Percentiles rank a stretch among this genome's conserved stretches.
These are phyloP conservation scores for Arthrobotrys sinensis DNA, from an alignment of 2,329 filamentous ascomycete species.

Conservation along the genomic window DNA sequence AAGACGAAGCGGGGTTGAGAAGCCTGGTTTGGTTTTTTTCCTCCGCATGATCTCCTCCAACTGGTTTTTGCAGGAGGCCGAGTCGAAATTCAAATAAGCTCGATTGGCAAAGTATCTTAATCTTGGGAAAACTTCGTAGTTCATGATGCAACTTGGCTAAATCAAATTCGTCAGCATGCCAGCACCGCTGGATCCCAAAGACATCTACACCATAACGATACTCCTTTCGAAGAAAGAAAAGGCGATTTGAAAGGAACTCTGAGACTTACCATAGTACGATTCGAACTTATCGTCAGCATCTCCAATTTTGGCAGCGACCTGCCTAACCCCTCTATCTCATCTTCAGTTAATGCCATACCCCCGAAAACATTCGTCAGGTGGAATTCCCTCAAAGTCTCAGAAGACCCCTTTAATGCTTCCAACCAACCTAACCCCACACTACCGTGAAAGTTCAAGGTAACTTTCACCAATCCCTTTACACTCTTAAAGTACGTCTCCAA, in stretches of 20 bases:
- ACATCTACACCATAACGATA: no score
- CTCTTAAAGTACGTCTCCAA: constrained; percentile 18
- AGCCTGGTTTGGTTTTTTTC: background rate
- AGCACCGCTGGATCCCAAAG: background rate
- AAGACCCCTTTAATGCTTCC: constrained; percentile 14
- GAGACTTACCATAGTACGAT: constrained; percentile 11
- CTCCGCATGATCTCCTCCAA: background rate
- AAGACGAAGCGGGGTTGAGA: background rate
- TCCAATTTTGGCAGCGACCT: constrained; percentile 18
- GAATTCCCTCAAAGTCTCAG: constrained; percentile 19
- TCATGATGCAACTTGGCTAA: constrained; percentile 19
- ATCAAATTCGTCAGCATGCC: no score
- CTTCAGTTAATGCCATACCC: background rate
- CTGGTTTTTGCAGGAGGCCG: background rate
- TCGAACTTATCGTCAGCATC: constrained; percentile 16
- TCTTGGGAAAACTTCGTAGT: constrained; percentile 16
- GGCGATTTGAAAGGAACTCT: background rate
- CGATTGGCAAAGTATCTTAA: constrained; percentile 23
- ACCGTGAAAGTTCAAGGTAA: constrained; percentile 14
- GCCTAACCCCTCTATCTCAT: constrained; percentile 25
- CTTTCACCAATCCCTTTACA: background rate
- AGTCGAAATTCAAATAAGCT: background rate
- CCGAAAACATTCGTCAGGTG: constrained; percentile 1
- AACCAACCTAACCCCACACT: constrained; percentile 9
- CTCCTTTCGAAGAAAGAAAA: background rate